These are phyloP conservation scores for Pichia deserticola DNA, from an alignment of 805 yeast species.

Conservation along the genomic window DNA sequence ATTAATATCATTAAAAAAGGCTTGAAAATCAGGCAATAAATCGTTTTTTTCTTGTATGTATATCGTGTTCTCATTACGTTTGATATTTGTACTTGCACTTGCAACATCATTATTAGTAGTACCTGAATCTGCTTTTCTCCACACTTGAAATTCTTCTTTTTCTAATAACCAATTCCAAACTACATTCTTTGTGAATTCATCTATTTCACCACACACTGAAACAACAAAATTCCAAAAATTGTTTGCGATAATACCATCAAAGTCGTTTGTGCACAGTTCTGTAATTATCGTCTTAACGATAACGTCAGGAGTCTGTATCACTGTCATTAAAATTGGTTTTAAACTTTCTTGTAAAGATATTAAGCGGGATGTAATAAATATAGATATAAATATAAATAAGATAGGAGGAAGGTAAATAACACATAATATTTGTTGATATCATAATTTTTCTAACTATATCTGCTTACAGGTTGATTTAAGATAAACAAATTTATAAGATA, in stretches of 20 bases:
- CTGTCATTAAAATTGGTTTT: neutral
- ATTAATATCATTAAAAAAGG: neutral
- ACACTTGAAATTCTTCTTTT: slow-evolving; percentile 22
- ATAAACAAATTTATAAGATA: too few species aligned
- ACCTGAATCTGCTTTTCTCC: neutral
- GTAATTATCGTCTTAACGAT: slow-evolving; percentile 28
- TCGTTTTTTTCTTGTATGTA: neutral
- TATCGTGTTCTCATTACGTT: neutral
- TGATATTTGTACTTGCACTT: too few species aligned
- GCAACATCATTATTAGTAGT: neutral
- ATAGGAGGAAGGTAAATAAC: too few species aligned
- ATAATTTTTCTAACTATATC: too few species aligned
- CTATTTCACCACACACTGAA: slow-evolving; percentile 15
- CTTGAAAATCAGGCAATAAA: slow-evolving; percentile 1
- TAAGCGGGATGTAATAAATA: too few species aligned
- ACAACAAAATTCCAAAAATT: slow-evolving; percentile 29
- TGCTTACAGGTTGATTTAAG: too few species aligned
- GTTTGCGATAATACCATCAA: slow-evolving; percentile 25
- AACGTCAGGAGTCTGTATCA: slow-evolving; percentile 26
- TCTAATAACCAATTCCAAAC: slow-evolving; percentile 32
- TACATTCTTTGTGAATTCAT: slow-evolving; percentile 27
- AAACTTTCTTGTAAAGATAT: neutral
- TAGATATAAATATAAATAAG: too few species aligned
- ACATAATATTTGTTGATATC: too few species aligned
- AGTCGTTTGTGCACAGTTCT: slow-evolving; percentile 30